phyloP scores from a whole-genome alignment of 306 rosid genomes.

The Oxytropis ochrocephala region DNA sequence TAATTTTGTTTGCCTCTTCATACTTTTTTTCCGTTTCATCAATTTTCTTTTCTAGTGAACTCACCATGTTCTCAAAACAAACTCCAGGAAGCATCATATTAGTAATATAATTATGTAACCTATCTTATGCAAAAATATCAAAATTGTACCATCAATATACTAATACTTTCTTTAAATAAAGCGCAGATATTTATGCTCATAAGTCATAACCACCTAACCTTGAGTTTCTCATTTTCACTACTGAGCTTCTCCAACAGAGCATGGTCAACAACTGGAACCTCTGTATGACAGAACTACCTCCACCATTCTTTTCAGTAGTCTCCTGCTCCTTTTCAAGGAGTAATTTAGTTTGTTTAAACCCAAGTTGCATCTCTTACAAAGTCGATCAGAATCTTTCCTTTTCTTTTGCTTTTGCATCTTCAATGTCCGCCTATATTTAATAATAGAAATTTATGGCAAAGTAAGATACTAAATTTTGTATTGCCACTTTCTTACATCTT shows the following conservation, averaged over 20 bases:
- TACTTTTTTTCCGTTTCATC: constrained; percentile 88
- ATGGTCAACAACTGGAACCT: constrained; percentile 93
- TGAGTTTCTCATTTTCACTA: constrained; percentile 88
- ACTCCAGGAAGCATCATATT: constrained; percentile 24
- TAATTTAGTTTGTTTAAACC: constrained; percentile 70
- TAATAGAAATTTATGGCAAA: constrained; percentile 19
- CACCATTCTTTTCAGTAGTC: constrained; percentile 52
- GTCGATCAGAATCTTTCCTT: constrained; percentile 70
- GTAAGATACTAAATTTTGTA: neutral
- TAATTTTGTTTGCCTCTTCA: constrained; percentile 73
- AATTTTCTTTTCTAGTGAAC: constrained; percentile 83
- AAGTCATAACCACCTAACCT: constrained; percentile 49
- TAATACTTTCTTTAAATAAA: neutral
- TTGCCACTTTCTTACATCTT: neutral
- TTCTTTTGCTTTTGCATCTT: constrained; percentile 89
- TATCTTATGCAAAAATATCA: neutral
- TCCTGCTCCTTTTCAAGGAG: constrained; percentile 74
- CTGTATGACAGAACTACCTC: constrained; percentile 60
- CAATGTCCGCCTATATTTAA: constrained; percentile 68
- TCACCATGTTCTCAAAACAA: constrained; percentile 69
- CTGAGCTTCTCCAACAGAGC: constrained; percentile 66
- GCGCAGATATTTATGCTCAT: constrained; percentile 6
- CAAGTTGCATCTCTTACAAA: constrained; percentile 74
- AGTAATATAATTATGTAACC: constrained; percentile 20
- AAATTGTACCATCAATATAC: neutral